phyloP scores from a whole-genome alignment of 352 stramenopile genomes.

The Phytophthora syringae region DNA sequence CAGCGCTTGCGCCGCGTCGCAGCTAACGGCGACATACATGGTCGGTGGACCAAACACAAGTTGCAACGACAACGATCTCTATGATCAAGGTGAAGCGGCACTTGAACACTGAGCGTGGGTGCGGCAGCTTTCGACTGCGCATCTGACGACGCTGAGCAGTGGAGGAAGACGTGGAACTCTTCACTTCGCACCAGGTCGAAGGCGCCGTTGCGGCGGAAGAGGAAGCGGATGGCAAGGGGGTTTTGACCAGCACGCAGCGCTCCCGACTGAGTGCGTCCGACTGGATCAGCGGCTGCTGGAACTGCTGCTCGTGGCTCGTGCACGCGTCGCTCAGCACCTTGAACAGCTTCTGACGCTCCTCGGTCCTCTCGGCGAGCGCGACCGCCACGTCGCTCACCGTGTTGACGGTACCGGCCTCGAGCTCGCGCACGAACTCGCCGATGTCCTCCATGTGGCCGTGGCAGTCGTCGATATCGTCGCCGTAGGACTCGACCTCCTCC shows the following conservation, averaged over 20 bases:
- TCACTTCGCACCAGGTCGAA: constrained; percentile 50
- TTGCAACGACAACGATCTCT: too few relatives aligned
- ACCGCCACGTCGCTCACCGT: constrained; percentile 40
- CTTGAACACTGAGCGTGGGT: too few relatives aligned
- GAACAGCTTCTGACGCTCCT: constrained; percentile 48
- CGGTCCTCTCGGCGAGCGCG: constrained; percentile 40
- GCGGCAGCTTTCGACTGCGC: too few relatives aligned
- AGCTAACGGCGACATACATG: too few relatives aligned
- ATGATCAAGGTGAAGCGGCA: too few relatives aligned
- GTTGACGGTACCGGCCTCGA: constrained; percentile 36
- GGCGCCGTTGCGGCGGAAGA: constrained; percentile 50
- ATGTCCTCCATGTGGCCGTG: constrained; percentile 51
- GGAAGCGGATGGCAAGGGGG: constrained; percentile 44
- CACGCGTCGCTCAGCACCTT: constrained; percentile 43
- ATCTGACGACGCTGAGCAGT: too few relatives aligned
- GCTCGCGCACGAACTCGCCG: constrained; percentile 47
- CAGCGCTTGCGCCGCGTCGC: too few relatives aligned
- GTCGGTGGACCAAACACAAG: too few relatives aligned
- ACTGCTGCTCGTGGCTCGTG: constrained; percentile 39
- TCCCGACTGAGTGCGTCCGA: constrained; percentile 33
- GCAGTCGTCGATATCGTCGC: constrained; percentile 52
- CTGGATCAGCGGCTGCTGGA: constrained; percentile 35
- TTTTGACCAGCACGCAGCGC: constrained; percentile 36
- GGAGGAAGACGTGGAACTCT: too few relatives aligned
- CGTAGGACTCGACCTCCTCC: constrained; percentile 50